Evolutionary conservation across 2,329 filamentous ascomycete species (phyloP).

Genomic region (Fusarium sp.): DNA sequence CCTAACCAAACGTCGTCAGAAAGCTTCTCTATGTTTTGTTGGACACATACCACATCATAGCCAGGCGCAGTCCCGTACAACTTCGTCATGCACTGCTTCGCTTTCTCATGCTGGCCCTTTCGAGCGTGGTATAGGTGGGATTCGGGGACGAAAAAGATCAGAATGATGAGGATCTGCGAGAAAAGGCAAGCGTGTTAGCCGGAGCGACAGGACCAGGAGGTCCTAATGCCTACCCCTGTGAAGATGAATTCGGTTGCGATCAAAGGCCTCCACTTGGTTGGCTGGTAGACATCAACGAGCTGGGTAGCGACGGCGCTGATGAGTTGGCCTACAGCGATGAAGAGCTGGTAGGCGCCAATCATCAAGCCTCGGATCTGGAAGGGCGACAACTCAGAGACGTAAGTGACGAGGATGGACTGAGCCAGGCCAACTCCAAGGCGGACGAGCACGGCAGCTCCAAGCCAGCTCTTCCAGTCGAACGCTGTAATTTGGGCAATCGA

Average conservation of each 20-base stretch:
- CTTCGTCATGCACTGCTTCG: neutral
- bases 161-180: neutral
- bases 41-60: neutral
- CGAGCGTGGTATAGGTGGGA: neutral
- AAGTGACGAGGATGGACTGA: constrained; percentile 21
- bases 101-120: neutral
- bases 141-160: neutral
- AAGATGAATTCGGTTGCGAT: constrained; percentile 12
- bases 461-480: neutral
- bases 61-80: neutral
- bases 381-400: constrained; percentile 20
- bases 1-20: neutral
- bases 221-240: neutral
- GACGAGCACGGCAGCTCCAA: neutral
- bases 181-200: neutral
- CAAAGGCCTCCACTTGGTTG: constrained; percentile 11
- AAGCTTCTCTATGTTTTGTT: neutral
- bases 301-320: constrained; percentile 12
- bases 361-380: constrained; percentile 25
- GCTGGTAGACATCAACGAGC: constrained; percentile 8
- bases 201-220: neutral
- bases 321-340: constrained; percentile 3
- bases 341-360: constrained; percentile 23
- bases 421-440: constrained; percentile 8
- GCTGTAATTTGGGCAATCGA: neutral